phyloP scores from a whole-genome alignment of 495 filamentous ascomycete genomes.

The Penicillium samsonianum region DNA sequence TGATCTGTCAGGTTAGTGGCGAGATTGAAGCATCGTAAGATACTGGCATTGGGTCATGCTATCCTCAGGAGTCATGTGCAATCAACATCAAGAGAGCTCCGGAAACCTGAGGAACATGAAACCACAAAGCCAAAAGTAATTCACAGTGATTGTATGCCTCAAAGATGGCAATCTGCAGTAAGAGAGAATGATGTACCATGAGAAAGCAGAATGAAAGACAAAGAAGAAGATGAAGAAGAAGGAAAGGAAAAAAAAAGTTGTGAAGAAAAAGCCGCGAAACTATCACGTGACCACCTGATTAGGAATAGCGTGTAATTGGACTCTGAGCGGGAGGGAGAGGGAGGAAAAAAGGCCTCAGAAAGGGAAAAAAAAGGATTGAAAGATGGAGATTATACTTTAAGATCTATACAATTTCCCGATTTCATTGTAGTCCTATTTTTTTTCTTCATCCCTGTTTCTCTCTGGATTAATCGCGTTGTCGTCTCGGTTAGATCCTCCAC shows the following conservation, averaged over 20 bases:
- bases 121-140: not conserved
- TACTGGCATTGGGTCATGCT: slow-evolving; percentile 8
- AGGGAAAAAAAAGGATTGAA: not conserved
- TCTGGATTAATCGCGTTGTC: slow-evolving; percentile 13
- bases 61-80: not conserved
- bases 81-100: slow-evolving; percentile 9
- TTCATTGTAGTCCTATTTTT: not conserved
- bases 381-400: slow-evolving; percentile 8
- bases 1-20: slow-evolving; percentile 28
- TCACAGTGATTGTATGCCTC: not conserved
- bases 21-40: slow-evolving; percentile 18
- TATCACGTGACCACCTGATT: slow-evolving; percentile 31
- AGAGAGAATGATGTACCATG: not conserved
- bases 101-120: not conserved
- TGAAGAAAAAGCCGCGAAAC: slow-evolving; percentile 35
- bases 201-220: slow-evolving; percentile 15
- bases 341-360: slow-evolving; percentile 18
- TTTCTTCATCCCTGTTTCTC: not conserved
- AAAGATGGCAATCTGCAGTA: not conserved
- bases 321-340: slow-evolving; percentile 13
- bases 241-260: slow-evolving; percentile 23
- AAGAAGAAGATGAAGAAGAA: slow-evolving; percentile 22
- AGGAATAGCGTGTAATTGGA: slow-evolving; percentile 33
- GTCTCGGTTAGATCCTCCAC: slow-evolving; percentile 37
- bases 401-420: not conserved